Evolutionary conservation across 2,329 filamentous ascomycete species (phyloP), one percentile per base, ranked within the genome.

Genomic region (Pseudogymnoascus sp.): DNA sequence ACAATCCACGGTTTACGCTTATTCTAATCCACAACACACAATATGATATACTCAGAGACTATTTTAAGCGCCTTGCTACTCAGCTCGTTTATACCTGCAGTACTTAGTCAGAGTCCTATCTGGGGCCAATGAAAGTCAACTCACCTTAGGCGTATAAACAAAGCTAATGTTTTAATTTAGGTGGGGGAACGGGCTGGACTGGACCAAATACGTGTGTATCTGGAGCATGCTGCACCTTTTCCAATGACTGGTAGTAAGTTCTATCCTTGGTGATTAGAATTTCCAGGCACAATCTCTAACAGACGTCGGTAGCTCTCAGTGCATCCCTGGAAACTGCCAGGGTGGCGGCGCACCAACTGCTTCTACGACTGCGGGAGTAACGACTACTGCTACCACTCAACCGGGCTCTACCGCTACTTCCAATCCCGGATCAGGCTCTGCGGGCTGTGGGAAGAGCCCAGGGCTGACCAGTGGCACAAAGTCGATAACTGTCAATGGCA

Each of bases 401-500:
- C 41, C 41, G 22, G 41, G 41, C 41, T 50, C 41, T 50, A 50
- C 41, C 28, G 41, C 22, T 30, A 50, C 41, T 8, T 50, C 41
- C 22, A 30, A 28, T 18, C 41, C 41, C 14, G 41, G 14, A 50
- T 30, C 41, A 12, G 41, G 41, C 41, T 63, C 63, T 64, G 63
- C 74, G 11, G 74, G 74, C 16, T 76, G 74, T 63, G 74, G 74
- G 50, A 75, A 72, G 63, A 62, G 57, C 37, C 62, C 70, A 5
- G 67, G 68, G 8, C 61, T 69, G 30, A 67, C 69, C 18, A 69
- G 66, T 61, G 72, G 72, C 38, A 67, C 68, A 47, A 69, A 74
- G 62, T 70, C 66, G 38, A 69, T 74, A 59, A 72, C 66, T 8
- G 70, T 78, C 59, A 74, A 75, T 61, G 71, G 71, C 63, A 72